phyloP scores from a whole-genome alignment of 306 rosid species.

The Medicago lupulina region DNA sequence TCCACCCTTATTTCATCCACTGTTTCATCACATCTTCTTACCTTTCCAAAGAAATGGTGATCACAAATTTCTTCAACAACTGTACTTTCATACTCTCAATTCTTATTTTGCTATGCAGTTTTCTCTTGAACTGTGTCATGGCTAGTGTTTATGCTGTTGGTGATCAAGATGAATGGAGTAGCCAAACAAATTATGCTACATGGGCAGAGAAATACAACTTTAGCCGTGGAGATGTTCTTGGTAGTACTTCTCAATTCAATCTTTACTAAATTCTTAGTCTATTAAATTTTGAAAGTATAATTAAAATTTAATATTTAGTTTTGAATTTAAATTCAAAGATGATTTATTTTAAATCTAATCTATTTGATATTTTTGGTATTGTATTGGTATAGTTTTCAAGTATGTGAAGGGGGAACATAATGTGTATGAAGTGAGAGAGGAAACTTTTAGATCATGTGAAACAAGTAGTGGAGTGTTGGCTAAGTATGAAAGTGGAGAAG shows the following conservation, averaged over 20 bases:
- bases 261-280: neutral
- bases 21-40: constrained; percentile 13
- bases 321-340: neutral
- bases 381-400: constrained; percentile 46
- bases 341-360: neutral
- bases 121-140: constrained; percentile 15
- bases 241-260: constrained; percentile 18
- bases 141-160: constrained; percentile 48
- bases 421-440: constrained; percentile 48
- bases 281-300: neutral
- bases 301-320: neutral
- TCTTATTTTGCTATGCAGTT: constrained; percentile 27
- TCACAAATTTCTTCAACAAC: neutral
- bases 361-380: neutral
- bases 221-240: constrained; percentile 48
- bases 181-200: constrained; percentile 48
- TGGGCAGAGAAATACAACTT: constrained; percentile 50
- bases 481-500: constrained; percentile 51
- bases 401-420: constrained; percentile 50
- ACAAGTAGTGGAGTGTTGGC: constrained; percentile 45
- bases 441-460: constrained; percentile 40
- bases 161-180: constrained; percentile 52
- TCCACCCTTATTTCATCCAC: neutral
- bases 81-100: constrained; percentile 31
- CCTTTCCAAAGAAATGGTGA: constrained; percentile 29